Base-by-base conservation (phyloP, 768 basidiomycete species). In the Leccinellum rugosiceps region DNA sequence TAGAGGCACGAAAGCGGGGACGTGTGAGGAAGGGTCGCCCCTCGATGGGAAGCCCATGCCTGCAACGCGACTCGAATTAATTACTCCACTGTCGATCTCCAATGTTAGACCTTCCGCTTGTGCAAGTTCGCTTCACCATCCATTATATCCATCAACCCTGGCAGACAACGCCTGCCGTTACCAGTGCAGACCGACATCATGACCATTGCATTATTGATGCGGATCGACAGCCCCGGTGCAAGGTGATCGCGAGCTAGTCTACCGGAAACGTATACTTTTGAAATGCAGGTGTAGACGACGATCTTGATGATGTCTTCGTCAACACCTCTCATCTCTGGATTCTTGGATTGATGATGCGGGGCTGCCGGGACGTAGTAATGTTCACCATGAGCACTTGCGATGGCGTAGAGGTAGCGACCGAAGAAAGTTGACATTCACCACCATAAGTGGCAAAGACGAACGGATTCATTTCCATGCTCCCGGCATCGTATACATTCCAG, bases 31-130 rank as follows among this genome's bases (percentile, higher is more conserved):
- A n/a, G n/a, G n/a, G n/a, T n/a, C n/a, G n/a, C n/a, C n/a, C n/a
- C n/a, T n/a, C n/a, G n/a, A n/a, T n/a, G 53, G 11, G 77, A 76
- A 3, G 69, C 72, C 81, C 80, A 83, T 4, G 82, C 78, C 54
- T 74, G 74, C 17, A 75, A 54, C 0, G 77, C 80, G 13, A 72
- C 68, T 13, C 62, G 49, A 7, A 55, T 17, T 0, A n/a, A 51
- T 11, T 17, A 65, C 26, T n/a, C n/a, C n/a, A n/a, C n/a, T n/a
- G 11, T 59, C 53, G 3, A 52, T 55, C 53, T 0, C 5, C 3
- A 80, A 47, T 3, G 25, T 25, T 25, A 25, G 25, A 25, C 25
- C 2, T 25, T 25, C 25, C 4, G 5, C n/a, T n/a, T n/a, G n/a
- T n/a, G n/a, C n/a, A n/a, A n/a, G n/a, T 11, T 61, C 6, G 1